Evolutionary conservation across 495 filamentous ascomycete species (phyloP), one percentile per base, ranked within the genome.

Genomic region (Penicillium bialowiezense): DNA sequence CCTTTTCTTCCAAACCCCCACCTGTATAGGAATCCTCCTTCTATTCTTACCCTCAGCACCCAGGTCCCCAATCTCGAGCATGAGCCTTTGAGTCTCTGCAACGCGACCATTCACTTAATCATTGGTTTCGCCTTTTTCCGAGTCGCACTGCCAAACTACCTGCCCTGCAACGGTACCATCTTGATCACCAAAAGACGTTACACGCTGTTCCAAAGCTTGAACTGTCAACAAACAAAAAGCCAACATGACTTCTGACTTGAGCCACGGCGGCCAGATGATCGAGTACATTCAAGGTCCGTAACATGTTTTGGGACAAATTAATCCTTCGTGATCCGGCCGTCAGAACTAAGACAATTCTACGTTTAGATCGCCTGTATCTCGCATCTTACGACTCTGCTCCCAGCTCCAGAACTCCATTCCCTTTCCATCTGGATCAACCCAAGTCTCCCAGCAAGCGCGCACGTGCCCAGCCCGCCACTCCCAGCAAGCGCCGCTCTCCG

Each of bases 341-440:
- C 51, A 48, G 29, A 50, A 49, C 47, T 56, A 56, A 60, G 40
- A 41, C 14, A 31, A 47, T 21, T 24, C 13, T 48, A 23, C 41
- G 34, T 20, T 54, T 70, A 97, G 93, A 96, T 69, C 91, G 91
- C 34, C 79, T 99, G 23, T 99, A 97, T 66, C 82, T 97, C 46
- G 95, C 90, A 49, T 88, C 91, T 39, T 99, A 97, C 64, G 85
- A 90, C 36, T 82, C 89, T 48, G 70, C 88, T 13, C 93, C 93
- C 19, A 84, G 82, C 49, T 81, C 79, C 31, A 77, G 84, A 57
- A 96, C 93, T 3, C 81, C 86, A 34, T 97, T 99, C 68, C 93
- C 93, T 42, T 96, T 89, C 62, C 80, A 85, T 18, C 64, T 78
- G 12, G 74, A 81, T 12, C 73, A 80, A 14, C 73, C 78, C 26